phyloP scores from a whole-genome alignment of 1,284 basidiomycete species.

The Heliocybe sulcata region DNA sequence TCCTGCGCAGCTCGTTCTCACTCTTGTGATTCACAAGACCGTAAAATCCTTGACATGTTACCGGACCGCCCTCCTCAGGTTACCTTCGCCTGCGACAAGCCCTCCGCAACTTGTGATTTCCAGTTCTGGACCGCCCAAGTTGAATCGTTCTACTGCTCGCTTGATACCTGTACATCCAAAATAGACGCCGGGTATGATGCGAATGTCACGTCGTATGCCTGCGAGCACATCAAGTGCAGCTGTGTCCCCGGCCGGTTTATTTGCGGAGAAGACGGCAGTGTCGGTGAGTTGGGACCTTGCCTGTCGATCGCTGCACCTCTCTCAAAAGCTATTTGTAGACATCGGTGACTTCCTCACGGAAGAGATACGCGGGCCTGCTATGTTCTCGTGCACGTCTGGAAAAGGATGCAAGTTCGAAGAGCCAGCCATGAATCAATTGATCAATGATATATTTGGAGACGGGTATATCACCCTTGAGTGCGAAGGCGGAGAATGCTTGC shows the following conservation, averaged over 20 bases:
- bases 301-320: not conserved
- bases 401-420: constrained; percentile 86
- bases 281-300: constrained; percentile 51
- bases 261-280: constrained; percentile 92
- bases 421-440: constrained; percentile 93
- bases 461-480: constrained; percentile 84
- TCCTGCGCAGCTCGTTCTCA: constrained; percentile 5
- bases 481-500: constrained; percentile 88
- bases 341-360: constrained; percentile 91
- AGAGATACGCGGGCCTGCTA: constrained; percentile 87
- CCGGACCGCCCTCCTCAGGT: constrained; percentile 88
- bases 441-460: constrained; percentile 92
- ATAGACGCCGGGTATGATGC: constrained; percentile 47
- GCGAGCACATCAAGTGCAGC: constrained; percentile 80
- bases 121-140: constrained; percentile 96
- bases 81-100: constrained; percentile 81
- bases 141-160: constrained; percentile 93
- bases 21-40: constrained; percentile 45
- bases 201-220: constrained; percentile 74
- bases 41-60: constrained; percentile 86
- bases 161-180: constrained; percentile 60
- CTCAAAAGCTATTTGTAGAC: constrained; percentile 49
- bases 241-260: constrained; percentile 92
- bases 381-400: constrained; percentile 77
- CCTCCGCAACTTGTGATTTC: constrained; percentile 70